These are phyloP conservation scores for Camellia oleifera DNA, from an alignment of 179 eudicot species.

Conservation along the genomic window DNA sequence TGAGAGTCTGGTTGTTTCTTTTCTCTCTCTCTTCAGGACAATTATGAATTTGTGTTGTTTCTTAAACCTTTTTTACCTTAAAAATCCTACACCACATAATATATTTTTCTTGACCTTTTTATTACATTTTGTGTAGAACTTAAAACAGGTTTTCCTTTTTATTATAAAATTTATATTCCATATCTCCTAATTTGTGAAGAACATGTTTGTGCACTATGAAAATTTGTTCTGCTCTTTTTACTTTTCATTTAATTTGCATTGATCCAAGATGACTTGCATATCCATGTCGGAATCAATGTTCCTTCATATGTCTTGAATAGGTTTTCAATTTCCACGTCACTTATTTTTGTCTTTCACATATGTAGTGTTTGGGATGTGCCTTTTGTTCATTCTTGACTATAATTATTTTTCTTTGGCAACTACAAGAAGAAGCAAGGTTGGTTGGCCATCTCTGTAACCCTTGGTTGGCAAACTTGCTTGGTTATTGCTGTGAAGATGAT, in stretches of 20 bases:
- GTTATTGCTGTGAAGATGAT: constrained; percentile 53
- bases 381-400: background rate
- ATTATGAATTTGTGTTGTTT: background rate
- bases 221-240: background rate
- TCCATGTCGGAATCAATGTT: background rate
- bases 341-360: background rate
- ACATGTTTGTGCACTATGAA: background rate
- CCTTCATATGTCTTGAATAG: background rate
- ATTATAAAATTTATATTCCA: background rate
- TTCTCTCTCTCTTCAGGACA: background rate
- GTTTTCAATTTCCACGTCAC: background rate
- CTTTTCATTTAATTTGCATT: background rate
- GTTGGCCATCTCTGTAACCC: constrained; percentile 48
- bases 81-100: background rate
- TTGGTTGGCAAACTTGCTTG: constrained; percentile 50
- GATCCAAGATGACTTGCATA: background rate
- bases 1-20: background rate
- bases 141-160: background rate
- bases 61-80: background rate
- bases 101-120: no score
- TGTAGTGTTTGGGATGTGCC: background rate
- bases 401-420: constrained; percentile 16
- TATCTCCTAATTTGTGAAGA: background rate
- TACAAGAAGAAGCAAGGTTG: constrained; percentile 53
- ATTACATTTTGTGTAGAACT: background rate